Percentiles rank a stretch among this genome's conserved stretches.
phyloP scores from a whole-genome alignment of 192 early-diverging fungal genomes.

The Backusella morwellensis region DNA sequence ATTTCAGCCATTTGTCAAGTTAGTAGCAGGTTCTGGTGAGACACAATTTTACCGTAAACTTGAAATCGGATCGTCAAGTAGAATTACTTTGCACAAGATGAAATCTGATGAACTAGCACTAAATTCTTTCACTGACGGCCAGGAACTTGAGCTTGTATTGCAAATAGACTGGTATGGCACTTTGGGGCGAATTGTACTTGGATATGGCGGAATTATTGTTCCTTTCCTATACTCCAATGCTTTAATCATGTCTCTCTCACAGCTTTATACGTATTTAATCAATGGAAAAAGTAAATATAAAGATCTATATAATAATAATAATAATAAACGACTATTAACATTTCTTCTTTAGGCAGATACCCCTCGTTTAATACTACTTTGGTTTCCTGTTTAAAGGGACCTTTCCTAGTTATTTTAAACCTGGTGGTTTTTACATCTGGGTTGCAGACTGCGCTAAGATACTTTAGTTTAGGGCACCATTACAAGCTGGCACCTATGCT shows the following conservation, averaged over 20 bases:
- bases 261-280: neutral
- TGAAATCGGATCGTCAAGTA: conserved; percentile 18
- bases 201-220: conserved; percentile 53
- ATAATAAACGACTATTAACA: neutral
- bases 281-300: conserved; percentile 7
- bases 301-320: neutral
- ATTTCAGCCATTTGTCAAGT: neutral
- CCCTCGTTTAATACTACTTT: neutral
- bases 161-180: conserved; percentile 64
- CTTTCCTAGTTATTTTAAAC: neutral
- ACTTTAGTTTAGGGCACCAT: neutral
- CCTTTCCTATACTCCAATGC: neutral
- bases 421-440: neutral
- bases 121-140: conserved; percentile 41
- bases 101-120: conserved; percentile 35
- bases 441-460: neutral
- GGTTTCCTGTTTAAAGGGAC: neutral
- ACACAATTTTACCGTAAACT: conserved; percentile 16
- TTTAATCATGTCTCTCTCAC: neutral
- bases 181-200: conserved; percentile 61
- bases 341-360: neutral
- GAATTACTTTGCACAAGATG: conserved; percentile 45
- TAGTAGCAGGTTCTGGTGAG: neutral
- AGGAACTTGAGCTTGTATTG: conserved; percentile 40
- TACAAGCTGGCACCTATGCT: neutral